Evolutionary conservation across 1,139 yeast genomes (phyloP).

Genomic region (Geotrichum histeridarum): DNA sequence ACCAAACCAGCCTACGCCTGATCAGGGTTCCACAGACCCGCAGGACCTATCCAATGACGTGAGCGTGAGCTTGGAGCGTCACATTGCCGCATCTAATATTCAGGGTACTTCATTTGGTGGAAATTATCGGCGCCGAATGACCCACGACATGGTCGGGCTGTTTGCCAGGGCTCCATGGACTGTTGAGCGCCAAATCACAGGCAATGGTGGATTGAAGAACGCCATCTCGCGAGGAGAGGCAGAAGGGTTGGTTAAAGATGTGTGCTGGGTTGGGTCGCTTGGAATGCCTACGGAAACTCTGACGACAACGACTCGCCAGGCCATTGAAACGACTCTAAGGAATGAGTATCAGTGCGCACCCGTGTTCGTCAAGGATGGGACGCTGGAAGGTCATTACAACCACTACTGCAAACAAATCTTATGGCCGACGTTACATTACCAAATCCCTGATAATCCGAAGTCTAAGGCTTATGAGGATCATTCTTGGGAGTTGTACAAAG

Average conservation of each 20-base stretch:
- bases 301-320: constrained; percentile 46
- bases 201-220: constrained; percentile 83
- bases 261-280: constrained; percentile 80
- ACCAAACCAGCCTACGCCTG: not conserved
- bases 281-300: constrained; percentile 88
- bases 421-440: constrained; percentile 97
- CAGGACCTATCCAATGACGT: not conserved
- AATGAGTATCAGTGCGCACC: constrained; percentile 55
- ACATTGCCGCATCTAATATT: not conserved
- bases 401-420: constrained; percentile 88
- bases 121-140: constrained; percentile 8
- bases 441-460: constrained; percentile 91
- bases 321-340: constrained; percentile 32
- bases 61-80: constrained; percentile 1
- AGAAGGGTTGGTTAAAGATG: constrained; percentile 46
- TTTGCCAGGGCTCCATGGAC: constrained; percentile 76
- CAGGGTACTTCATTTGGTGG: constrained; percentile 3
- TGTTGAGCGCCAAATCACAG: constrained; percentile 62
- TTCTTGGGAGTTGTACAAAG: constrained; percentile 81
- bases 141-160: constrained; percentile 31
- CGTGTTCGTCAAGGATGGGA: constrained; percentile 67
- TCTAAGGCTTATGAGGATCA: constrained; percentile 93
- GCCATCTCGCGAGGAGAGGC: constrained; percentile 65
- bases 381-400: constrained; percentile 83
- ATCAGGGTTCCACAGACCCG: not conserved